Base-by-base conservation (phyloP, 1,284 basidiomycete genomes). In the Trametes hirsuta region DNA sequence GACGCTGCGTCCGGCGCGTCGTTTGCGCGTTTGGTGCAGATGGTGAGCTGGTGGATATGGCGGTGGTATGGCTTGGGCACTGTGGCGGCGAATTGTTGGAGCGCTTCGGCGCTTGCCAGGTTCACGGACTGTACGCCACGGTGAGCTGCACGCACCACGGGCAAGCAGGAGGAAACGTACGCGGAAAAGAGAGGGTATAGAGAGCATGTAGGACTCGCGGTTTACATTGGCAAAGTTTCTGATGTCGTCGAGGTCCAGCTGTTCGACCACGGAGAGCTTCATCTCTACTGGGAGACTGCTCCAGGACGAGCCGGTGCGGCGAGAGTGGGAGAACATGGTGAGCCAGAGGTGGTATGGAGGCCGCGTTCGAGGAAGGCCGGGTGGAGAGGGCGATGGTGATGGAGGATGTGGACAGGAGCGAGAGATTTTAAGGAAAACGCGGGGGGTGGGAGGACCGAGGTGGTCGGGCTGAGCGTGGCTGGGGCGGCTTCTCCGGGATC, bases 231-330 rank as follows among this genome's bases (percentile, higher is more conserved):
- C 76, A 62, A 85, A 69, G 25, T 79, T 66, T 35, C 71, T 70
- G 53, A 86, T 77, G 39, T 76, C 72, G 40, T 53, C 6, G 24
- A 70, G 62, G 49, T 80, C 79, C 69, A 90, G 81, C 55, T 75
- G 71, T 42, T 79, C 80, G 47, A 86, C 74, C 69, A 91, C 69
- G 34, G 81, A 75, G 66, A 86, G 77, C 73, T 85, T 84, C 72
- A 91, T 84, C 66, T 91, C 89, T 0, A 76, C 74, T 41, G 88
- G 88, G 65, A 91, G 84, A 39, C 71, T 45, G 58, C 76, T 66
- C 88, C 88, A 90, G 36, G 63, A 62, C 4, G 58, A 49, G 24
- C 24, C 49, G 35, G 37, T 24, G 42, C 61, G 44, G 46, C 34
- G 50, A 18, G 58, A 37, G 64, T 24, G 22, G 44, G 47, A 45